Evolutionary conservation across 441 rosid genomes (phyloP), one percentile per base, ranked within the genome.

Genomic region (Viola pubescens): DNA sequence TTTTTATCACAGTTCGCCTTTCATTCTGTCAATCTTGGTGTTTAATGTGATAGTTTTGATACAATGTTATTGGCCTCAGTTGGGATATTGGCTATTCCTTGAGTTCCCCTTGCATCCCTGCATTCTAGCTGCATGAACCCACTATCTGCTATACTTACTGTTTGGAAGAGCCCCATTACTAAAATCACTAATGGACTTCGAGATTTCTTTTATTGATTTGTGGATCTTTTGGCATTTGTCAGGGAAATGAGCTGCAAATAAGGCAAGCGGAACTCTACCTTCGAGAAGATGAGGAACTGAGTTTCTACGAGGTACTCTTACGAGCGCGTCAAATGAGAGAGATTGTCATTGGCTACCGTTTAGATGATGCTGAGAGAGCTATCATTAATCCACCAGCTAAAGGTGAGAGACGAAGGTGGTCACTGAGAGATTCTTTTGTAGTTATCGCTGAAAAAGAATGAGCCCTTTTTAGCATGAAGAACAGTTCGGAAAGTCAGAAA

Each of bases 161-260:
- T 26, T 26, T 26, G 34, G 34, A 26, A 26, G 34, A 26, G 34
- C 34, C 34, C 34, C 34, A 26, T 26, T 26, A 26, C 34, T 26
- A 26, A 26, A 26, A 26, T 26, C 34, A 26, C 34, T 26, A 1
- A 26, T 26, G 34, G 34, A 26, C 34, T 26, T 26, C 3, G 34
- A 26, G 34, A 50, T 14, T 40, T 6, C 5, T 46, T 43, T 47
- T 45, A 9, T 26, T 63, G 10, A 37, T 54, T 8, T 13, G 52
- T 41, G 50, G 46, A 8, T 26, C 44, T 50, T 65, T 40, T 48
- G 56, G 38, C 10, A 12, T 41, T 54, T 54, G 51, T 50, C 68
- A 86, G 92, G 92, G 92, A 67, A 86, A 81, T 68, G 92, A 83
- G 73, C 41, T 83, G 79, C 89, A 86, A 6, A 86, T 83, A 64